These are phyloP conservation scores for Nigrospora sphaerica DNA, from an alignment of 2,329 filamentous ascomycete genomes.

Conservation along the genomic window DNA sequence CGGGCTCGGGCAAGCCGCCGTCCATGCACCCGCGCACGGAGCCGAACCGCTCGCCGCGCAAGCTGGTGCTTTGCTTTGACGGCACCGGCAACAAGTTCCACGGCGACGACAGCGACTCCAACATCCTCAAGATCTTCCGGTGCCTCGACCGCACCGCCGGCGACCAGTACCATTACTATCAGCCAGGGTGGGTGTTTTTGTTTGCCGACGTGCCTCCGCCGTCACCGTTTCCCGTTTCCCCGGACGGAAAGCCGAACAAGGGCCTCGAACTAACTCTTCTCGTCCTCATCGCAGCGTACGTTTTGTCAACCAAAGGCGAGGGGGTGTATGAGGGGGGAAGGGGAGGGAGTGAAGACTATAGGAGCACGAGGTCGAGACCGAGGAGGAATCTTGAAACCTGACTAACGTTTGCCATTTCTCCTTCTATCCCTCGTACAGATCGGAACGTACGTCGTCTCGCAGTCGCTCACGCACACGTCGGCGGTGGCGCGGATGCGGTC, in stretches of 20 bases:
- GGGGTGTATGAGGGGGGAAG: too few species aligned
- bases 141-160: slow-evolving; percentile 58
- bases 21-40: slow-evolving; percentile 12
- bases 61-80: slow-evolving; percentile 56
- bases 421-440: slow-evolving; percentile 42
- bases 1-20: slow-evolving; percentile 1
- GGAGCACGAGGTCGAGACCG: too few species aligned
- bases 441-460: slow-evolving; percentile 63
- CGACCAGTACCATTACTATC: slow-evolving; percentile 37
- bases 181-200: background rate
- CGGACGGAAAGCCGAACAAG: too few species aligned
- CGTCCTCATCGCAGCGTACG: background rate
- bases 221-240: background rate
- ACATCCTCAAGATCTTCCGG: slow-evolving; percentile 64
- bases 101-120: slow-evolving; percentile 56
- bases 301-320: background rate
- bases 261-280: too few species aligned
- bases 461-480: slow-evolving; percentile 50
- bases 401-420: too few species aligned
- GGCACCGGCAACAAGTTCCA: slow-evolving; percentile 59
- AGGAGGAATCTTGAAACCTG: too few species aligned
- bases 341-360: too few species aligned
- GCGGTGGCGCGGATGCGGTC: slow-evolving; percentile 50
- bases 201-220: background rate
- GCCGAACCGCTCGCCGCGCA: slow-evolving; percentile 20